A percentile compares a stretch with the other conserved stretches of the same genome.
Evolutionary conservation across 2,329 filamentous ascomycete genomes (phyloP).

Genomic region (Fusarium sp.): DNA sequence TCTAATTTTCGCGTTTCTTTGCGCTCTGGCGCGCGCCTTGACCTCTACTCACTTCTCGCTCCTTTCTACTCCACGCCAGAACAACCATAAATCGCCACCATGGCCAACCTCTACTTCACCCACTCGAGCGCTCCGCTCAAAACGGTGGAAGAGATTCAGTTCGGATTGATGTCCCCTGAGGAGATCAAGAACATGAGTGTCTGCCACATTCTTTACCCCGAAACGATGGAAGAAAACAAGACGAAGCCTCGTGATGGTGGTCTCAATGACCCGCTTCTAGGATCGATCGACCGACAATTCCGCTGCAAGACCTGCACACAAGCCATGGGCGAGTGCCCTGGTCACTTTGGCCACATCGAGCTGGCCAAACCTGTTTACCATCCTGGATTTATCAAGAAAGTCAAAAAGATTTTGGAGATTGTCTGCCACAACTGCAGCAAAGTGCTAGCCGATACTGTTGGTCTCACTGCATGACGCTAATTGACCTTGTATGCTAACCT

Average conservation of each 20-base stretch:
- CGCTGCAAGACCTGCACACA: slow-evolving; percentile 97
- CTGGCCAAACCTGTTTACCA: slow-evolving; percentile 97
- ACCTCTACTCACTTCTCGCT: slow-evolving; percentile 47
- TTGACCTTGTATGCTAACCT: slow-evolving; percentile 74
- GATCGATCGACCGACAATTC: slow-evolving; percentile 95
- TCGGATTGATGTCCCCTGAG: slow-evolving; percentile 95
- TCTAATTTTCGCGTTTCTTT: slow-evolving; percentile 48
- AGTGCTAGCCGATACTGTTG: slow-evolving; percentile 97
- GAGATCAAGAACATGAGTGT: slow-evolving; percentile 99
- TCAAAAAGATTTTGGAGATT: slow-evolving; percentile 98
- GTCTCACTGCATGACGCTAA: slow-evolving; percentile 74
- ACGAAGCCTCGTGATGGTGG: slow-evolving; percentile 91
- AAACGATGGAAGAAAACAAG: slow-evolving; percentile 98
- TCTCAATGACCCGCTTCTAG: slow-evolving; percentile 94
- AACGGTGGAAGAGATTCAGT: slow-evolving; percentile 99
- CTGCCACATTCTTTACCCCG: slow-evolving; percentile 95
- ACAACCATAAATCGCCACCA: slow-evolving; percentile 66
- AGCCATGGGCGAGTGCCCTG: slow-evolving; percentile 94
- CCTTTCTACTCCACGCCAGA: slow-evolving; percentile 48
- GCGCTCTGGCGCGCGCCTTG: slow-evolving; percentile 45
- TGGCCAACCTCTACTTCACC: slow-evolving; percentile 93
- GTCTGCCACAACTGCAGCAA: slow-evolving; percentile 99
- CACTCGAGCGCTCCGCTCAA: slow-evolving; percentile 96
- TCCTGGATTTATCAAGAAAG: slow-evolving; percentile 95
- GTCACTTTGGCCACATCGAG: slow-evolving; percentile 99